Evolutionary conservation across 2,329 filamentous ascomycete species (phyloP), one percentile per base, ranked within the genome.

Genomic region (Fusarium gaditjirri): DNA sequence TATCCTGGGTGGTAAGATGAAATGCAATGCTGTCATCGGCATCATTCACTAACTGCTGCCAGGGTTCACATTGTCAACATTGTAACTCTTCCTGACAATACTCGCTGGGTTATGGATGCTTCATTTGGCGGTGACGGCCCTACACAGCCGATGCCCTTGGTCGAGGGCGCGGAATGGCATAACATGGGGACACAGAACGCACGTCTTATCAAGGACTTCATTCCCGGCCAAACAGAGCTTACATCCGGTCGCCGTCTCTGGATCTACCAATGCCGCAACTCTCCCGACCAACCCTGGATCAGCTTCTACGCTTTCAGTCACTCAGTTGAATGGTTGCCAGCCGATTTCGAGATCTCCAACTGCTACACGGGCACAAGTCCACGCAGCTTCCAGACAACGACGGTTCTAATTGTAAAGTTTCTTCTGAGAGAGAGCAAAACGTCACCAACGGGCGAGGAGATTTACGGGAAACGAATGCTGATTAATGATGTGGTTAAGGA

Each of bases 261-360:
- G 91, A 85, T 92, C 62, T 92, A 91, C 76, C 86, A 92, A 78
- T 87, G 88, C 71, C 85, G 87, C 33, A 85, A 88, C 68, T 79
- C 80, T 0, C 80, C 85, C 1, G 81, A 80, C 50, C 82, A 83
- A 4, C 29, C 70, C 3, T 94, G 91, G 89, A 82, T 85, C 27
- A 82, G 87, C 3, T 87, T 85, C 52, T 93, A 93, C 78, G 88
- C 86, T 68, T 94, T 94, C 78, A 86, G 86, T 4, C 89, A 92
- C 67, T 70, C 72, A 10, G 82, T 86, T 21, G 91, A 93, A 78
- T 93, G 92, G 78, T 77, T 89, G 38, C 86, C 85, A 8, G 79
- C 82, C 46, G 91, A 93, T 79, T 93, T 89, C 74, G 85, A 84
- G 39, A 82, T 91, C 10, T 84, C 91, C 83, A 92, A 88, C 78